phyloP scores from a whole-genome alignment of 331 rosid species.

The Pyracantha coccinea region DNA sequence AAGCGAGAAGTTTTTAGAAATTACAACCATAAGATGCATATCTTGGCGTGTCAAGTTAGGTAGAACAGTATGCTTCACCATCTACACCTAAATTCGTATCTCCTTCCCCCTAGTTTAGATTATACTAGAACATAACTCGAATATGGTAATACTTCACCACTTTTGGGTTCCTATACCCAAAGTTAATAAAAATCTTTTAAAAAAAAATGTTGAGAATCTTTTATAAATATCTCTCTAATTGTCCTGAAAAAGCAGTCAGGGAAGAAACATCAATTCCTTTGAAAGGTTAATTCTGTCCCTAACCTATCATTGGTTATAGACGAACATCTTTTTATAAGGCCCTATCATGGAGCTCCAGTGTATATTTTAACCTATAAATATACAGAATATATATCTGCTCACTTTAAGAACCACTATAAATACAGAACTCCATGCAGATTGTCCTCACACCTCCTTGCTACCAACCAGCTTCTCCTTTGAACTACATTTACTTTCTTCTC shows the following conservation, averaged over 20 bases:
- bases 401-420: constrained; percentile 34
- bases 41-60: not conserved
- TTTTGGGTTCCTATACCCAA: not conserved
- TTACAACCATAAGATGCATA: not conserved
- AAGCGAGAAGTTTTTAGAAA: not conserved
- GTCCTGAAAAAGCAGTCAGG: constrained; percentile 29
- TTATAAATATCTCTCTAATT: not conserved
- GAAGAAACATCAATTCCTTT: constrained; percentile 12
- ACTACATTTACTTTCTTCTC: not conserved
- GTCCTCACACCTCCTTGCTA: constrained; percentile 20
- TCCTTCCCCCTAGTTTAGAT: not conserved
- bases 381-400: not conserved
- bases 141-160: too few species aligned
- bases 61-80: not conserved
- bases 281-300: too few species aligned
- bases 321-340: not conserved
- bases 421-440: constrained; percentile 10
- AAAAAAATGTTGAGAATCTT: not conserved
- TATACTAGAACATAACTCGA: not conserved
- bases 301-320: not conserved
- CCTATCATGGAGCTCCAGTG: not conserved
- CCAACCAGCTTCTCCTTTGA: constrained; percentile 1
- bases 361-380: not conserved
- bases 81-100: not conserved
- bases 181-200: not conserved